Evolutionary conservation across 148 eudicot species (phyloP), one percentile per base, ranked within the genome.

Genomic region (Camellia granthamiana): DNA sequence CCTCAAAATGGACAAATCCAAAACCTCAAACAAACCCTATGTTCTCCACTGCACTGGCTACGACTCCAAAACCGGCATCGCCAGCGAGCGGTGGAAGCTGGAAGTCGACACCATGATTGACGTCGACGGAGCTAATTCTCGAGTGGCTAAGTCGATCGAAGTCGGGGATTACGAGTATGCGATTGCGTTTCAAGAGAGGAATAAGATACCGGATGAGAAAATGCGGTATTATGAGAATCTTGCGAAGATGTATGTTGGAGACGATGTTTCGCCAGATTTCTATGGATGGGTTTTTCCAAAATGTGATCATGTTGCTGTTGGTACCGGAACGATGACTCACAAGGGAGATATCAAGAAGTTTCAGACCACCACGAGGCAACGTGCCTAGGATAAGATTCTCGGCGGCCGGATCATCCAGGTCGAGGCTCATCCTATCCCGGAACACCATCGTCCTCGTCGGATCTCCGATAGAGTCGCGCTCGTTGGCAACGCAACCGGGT

Each of bases 131-230:
- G 98, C 97, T 19, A 95, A 93, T 83, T 95, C 98, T 6, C 86
- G 96, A 21, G 98, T 95, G 62, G 97, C 98, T 1, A 93, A 95
- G 74, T 82, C 89, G 19, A 95, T 95, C 41, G 80, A 79, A 77
- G 97, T 94, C 56, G 98, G 97, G 0, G 97, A 95, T 80, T 95
- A 93, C 78, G 97, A 95, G 85, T 95, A 95, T 74, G 98, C 98
- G 12, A 95, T 95, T 47, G 97, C 98, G 1, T 95, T 95, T 60
- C 96, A 95, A 80, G 97, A 95, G 82, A 77, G 97, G 7, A 90
- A 93, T 80, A 86, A 86, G 62, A 95, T 93, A 83, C 92, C 98
- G 0, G 94, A 95, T 7, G 86, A 86, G 13, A 95, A 95, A 77
- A 95, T 95, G 98, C 72, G 76, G 46, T 95, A 93, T 87, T 95